Percentiles rank a stretch among this genome's conserved stretches.
These are phyloP conservation scores for Epichloe typhina DNA, from an alignment of 2,329 filamentous ascomycete genomes.

Conservation along the genomic window DNA sequence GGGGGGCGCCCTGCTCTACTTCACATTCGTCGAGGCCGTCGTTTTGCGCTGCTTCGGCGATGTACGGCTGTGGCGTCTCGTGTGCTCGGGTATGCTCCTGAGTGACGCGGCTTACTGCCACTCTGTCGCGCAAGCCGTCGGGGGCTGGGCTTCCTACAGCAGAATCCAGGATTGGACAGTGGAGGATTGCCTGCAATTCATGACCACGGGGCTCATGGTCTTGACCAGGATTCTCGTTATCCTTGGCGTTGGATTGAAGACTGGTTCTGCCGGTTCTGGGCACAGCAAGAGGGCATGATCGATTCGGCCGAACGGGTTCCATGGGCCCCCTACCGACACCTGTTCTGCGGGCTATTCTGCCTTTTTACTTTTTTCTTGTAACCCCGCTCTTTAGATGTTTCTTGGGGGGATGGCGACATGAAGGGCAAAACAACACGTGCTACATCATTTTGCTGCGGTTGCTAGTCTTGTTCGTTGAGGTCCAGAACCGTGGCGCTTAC, in stretches of 20 bases:
- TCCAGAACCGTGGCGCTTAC: too few relatives aligned
- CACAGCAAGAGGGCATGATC: neutral
- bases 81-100: slow-evolving; percentile 23
- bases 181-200: slow-evolving; percentile 16
- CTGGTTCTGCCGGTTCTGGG: neutral
- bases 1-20: slow-evolving; percentile 15
- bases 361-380: too few relatives aligned
- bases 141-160: slow-evolving; percentile 18
- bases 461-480: too few relatives aligned
- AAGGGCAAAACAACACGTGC: too few relatives aligned
- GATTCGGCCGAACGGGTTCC: too few relatives aligned
- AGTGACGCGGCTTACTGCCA: slow-evolving; percentile 19
- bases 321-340: too few relatives aligned
- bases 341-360: too few relatives aligned
- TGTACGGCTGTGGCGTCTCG: slow-evolving; percentile 19
- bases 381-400: too few relatives aligned
- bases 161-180: slow-evolving; percentile 15
- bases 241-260: slow-evolving; percentile 14
- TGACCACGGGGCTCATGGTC: slow-evolving; percentile 15
- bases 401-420: too few relatives aligned
- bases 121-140: slow-evolving; percentile 20
- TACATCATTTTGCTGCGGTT: too few relatives aligned
- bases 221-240: slow-evolving; percentile 17
- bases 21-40: slow-evolving; percentile 24
- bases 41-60: slow-evolving; percentile 21